Percentiles rank a stretch among this genome's conserved stretches.
Conservation (phyloP, 78 protist species). For the Dictyostelium capitatum region DNA sequence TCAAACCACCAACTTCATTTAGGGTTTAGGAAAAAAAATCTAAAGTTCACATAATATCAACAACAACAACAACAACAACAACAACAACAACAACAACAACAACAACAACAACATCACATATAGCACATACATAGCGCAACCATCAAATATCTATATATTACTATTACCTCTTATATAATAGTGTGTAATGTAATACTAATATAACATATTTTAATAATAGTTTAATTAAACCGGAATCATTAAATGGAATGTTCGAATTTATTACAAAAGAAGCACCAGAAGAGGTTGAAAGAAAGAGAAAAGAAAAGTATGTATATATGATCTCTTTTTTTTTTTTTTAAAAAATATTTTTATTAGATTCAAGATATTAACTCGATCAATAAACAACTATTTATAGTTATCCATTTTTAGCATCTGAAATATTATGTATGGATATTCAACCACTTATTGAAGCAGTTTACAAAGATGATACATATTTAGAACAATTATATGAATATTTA, state of each 20-base stretch:
- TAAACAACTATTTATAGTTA: neutral
- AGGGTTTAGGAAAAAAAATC: neutral
- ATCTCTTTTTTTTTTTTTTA: neutral
- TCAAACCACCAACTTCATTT: no score
- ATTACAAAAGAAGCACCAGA: slow-evolving; percentile 78
- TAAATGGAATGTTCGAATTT: slow-evolving; percentile 61
- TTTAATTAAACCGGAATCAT: slow-evolving; percentile 69
- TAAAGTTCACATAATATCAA: no score
- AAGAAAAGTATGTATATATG: slow-evolving; percentile 52
- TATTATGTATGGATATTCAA: slow-evolving; percentile 76
- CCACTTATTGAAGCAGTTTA: slow-evolving; percentile 80
- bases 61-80: no score
- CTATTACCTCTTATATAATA: neutral
- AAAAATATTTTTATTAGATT: neutral
- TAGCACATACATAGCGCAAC: no score
- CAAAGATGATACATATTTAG: slow-evolving; percentile 56
- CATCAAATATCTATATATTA: neutral
- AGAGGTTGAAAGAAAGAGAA: slow-evolving; percentile 72
- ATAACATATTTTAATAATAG: slow-evolving; percentile 5
- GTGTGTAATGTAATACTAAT: neutral
- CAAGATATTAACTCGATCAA: neutral
- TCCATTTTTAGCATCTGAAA: slow-evolving; percentile 82
- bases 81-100: no score
- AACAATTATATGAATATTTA: slow-evolving; percentile 54
- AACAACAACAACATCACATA: no score